A percentile compares a stretch with the other conserved stretches of the same genome.
phyloP scores from a whole-genome alignment of 345 rosid genomes.

The Populus nigra region DNA sequence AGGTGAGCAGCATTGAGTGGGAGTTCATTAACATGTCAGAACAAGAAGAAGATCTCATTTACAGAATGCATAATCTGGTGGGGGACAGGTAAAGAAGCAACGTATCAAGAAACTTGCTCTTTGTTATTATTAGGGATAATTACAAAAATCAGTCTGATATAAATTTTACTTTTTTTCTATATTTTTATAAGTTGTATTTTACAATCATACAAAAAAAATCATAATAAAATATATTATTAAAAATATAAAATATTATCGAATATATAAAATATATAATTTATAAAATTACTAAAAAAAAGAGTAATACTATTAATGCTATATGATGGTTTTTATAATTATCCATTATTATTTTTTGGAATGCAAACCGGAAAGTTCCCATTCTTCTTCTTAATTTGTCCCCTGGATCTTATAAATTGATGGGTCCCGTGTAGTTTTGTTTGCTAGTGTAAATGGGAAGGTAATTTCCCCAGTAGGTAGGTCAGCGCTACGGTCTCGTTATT shows the following conservation, averaged over 20 bases:
- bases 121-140: neutral
- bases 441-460: neutral
- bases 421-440: neutral
- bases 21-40: constrained; percentile 21
- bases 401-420: neutral
- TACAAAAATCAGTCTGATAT: too few relatives aligned
- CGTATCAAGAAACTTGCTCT: neutral
- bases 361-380: neutral
- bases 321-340: too few relatives aligned
- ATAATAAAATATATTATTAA: too few relatives aligned
- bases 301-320: too few relatives aligned
- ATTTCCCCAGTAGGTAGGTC: neutral
- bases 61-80: constrained; percentile 24
- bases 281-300: too few relatives aligned
- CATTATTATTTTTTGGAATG: neutral
- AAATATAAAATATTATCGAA: too few relatives aligned
- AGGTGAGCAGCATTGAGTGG: constrained; percentile 29
- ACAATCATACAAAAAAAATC: too few relatives aligned
- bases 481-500: neutral
- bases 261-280: too few relatives aligned
- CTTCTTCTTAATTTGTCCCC: neutral
- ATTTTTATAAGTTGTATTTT: too few relatives aligned
- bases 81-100: constrained; percentile 20
- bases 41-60: constrained; percentile 27
- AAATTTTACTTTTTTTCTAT: too few relatives aligned